These are phyloP conservation scores for Claviceps sp. DNA, from an alignment of 2,329 filamentous ascomycete genomes.

Conservation along the genomic window DNA sequence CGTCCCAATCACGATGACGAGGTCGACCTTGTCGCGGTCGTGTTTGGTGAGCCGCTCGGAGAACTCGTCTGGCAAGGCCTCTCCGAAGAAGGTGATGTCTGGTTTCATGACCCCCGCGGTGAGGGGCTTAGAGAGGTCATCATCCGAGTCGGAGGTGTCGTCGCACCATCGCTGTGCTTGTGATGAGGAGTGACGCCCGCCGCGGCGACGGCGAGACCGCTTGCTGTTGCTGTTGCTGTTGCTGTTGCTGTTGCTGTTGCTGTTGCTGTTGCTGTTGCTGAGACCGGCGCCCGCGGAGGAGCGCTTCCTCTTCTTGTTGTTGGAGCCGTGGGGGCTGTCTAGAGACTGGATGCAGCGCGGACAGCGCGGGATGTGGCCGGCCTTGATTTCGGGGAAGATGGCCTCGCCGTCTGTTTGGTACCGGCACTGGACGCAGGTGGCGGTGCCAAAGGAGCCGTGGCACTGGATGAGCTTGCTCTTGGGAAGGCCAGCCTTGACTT, in stretches of 20 bases:
- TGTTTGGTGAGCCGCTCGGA: conserved; percentile 65
- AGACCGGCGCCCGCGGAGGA: conserved; percentile 21
- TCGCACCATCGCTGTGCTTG: conserved; percentile 17
- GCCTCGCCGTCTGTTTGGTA: conserved; percentile 59
- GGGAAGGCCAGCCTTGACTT: conserved; percentile 70
- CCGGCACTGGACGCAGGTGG: conserved; percentile 73
- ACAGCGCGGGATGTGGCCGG: conserved; percentile 65
- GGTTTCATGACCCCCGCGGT: conserved; percentile 81
- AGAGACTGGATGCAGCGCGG: conserved; percentile 50
- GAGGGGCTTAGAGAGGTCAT: conserved; percentile 48
- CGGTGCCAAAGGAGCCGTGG: conserved; percentile 89
- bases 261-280: neutral
- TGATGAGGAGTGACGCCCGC: neutral
- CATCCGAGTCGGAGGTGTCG: conserved; percentile 31
- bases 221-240: neutral
- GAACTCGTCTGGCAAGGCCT: conserved; percentile 75
- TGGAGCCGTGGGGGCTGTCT: conserved; percentile 13
- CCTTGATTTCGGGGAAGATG: conserved; percentile 69
- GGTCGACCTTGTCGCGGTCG: conserved; percentile 68
- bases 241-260: neutral
- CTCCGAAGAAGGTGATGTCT: conserved; percentile 96
- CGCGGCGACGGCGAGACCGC: too few relatives aligned
- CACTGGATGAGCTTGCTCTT: conserved; percentile 83
- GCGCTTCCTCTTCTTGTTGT: conserved; percentile 31
- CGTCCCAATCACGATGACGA: conserved; percentile 92